Percentiles rank a stretch among this genome's conserved stretches.
These are phyloP conservation scores for Mucor velutinosus DNA, from an alignment of 371 early-diverging fungal genomes.

Conservation along the genomic window DNA sequence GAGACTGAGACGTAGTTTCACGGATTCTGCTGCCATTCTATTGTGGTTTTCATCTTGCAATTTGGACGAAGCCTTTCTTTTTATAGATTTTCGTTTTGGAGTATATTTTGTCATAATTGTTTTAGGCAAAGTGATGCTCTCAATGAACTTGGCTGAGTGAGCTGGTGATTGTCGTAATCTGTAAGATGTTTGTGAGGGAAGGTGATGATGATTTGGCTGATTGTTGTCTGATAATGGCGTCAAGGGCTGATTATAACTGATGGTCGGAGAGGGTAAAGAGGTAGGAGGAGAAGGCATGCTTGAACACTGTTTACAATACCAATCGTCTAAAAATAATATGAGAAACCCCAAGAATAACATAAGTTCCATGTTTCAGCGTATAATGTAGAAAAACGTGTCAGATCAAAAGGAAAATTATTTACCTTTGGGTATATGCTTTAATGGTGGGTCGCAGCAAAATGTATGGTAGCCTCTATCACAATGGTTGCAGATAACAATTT, in stretches of 20 bases:
- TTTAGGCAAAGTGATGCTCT: slow-evolving; percentile 1
- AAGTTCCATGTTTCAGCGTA: slow-evolving; percentile 6
- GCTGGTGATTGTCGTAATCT: slow-evolving; percentile 22
- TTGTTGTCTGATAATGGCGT: slow-evolving; percentile 12
- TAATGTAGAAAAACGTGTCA: background rate
- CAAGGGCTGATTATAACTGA: slow-evolving; percentile 5
- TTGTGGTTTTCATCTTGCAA: background rate
- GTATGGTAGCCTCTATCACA: slow-evolving; percentile 45
- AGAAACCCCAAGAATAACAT: background rate
- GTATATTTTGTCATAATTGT: background rate
- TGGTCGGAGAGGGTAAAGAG: slow-evolving; percentile 23
- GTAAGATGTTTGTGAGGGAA: slow-evolving; percentile 3
- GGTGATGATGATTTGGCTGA: background rate
- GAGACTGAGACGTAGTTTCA: slow-evolving; percentile 22
- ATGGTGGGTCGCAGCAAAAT: slow-evolving; percentile 36
- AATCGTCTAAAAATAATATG: slow-evolving; percentile 34
- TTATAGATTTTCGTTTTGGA: background rate
- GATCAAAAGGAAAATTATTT: slow-evolving; percentile 4
- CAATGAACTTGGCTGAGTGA: slow-evolving; percentile 17
- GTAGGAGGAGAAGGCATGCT: slow-evolving; percentile 34
- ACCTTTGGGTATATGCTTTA: slow-evolving; percentile 40
- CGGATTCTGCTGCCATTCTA: background rate
- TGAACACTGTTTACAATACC: slow-evolving; percentile 40
- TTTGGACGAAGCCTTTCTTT: background rate
- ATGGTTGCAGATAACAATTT: slow-evolving; percentile 35